These are phyloP conservation scores for Cercophora sp. DNA, from an alignment of 495 filamentous ascomycete species.

Conservation along the genomic window DNA sequence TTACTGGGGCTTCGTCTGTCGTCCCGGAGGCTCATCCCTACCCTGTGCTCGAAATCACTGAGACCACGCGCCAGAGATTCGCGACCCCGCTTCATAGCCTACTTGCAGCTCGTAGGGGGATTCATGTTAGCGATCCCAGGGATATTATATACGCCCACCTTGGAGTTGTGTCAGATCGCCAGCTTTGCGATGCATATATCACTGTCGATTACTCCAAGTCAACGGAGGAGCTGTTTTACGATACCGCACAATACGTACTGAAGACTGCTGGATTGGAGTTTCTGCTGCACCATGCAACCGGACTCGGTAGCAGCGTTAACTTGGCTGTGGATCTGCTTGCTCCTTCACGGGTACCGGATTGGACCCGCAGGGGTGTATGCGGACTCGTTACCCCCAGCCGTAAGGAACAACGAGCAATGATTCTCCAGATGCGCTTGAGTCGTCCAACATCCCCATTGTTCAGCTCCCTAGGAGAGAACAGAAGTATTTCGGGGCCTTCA, in stretches of 20 bases:
- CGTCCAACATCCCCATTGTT: too few species aligned
- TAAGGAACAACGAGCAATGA: too few species aligned
- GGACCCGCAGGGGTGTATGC: too few species aligned
- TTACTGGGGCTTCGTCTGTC: too few species aligned
- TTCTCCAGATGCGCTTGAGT: too few species aligned
- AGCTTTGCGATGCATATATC: background rate
- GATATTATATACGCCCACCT: background rate
- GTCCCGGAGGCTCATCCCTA: background rate
- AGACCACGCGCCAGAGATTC: background rate
- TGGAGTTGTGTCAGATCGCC: background rate
- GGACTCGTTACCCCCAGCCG: too few species aligned
- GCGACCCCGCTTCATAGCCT: background rate
- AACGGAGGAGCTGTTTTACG: background rate
- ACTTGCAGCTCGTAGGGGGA: background rate
- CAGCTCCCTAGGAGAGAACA: too few species aligned
- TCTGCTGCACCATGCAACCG: background rate
- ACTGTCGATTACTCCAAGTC: background rate
- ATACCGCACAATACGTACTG: background rate
- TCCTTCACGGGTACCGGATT: too few species aligned
- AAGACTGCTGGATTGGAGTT: background rate
- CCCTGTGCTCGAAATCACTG: background rate
- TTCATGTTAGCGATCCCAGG: background rate
- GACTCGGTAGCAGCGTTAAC: too few species aligned
- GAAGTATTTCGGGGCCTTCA: too few species aligned
- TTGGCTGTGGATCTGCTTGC: too few species aligned